phyloP scores from a whole-genome alignment of 1,284 basidiomycete genomes.

The Ceratobasidium sp. region DNA sequence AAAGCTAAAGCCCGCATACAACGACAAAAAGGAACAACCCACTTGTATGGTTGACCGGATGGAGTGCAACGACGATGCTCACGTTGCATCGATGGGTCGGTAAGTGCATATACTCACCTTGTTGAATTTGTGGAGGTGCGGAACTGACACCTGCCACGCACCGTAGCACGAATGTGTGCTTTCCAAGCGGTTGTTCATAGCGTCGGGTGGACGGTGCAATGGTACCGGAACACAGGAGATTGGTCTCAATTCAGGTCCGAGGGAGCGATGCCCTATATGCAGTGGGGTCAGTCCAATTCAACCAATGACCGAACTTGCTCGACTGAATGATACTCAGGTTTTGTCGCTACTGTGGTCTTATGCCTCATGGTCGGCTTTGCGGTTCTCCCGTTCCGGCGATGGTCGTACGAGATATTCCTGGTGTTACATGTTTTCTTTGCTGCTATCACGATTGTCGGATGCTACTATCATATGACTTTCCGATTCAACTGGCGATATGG shows the following conservation, averaged over 20 bases:
- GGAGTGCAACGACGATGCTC: slow-evolving; percentile 27
- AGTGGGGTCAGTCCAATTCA: slow-evolving; percentile 26
- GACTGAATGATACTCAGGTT: neutral
- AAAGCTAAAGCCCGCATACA: neutral
- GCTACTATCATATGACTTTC: slow-evolving; percentile 41
- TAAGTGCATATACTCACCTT: slow-evolving; percentile 4
- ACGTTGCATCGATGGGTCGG: slow-evolving; percentile 39
- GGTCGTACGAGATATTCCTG: slow-evolving; percentile 41
- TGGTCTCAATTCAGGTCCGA: slow-evolving; percentile 20
- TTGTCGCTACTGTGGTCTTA: slow-evolving; percentile 21
- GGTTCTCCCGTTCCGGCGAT: slow-evolving; percentile 21
- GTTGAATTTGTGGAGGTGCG: neutral
- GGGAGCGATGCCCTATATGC: slow-evolving; percentile 38
- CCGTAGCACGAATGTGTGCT: slow-evolving; percentile 17
- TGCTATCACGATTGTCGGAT: slow-evolving; percentile 20
- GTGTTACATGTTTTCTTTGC: slow-evolving; percentile 28
- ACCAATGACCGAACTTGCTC: neutral
- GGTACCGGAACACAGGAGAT: slow-evolving; percentile 33
- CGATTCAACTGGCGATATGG: slow-evolving; percentile 34
- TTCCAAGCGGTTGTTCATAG: slow-evolving; percentile 40
- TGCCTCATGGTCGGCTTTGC: slow-evolving; percentile 41
- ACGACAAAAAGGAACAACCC: slow-evolving; percentile 21
- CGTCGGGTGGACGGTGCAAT: slow-evolving; percentile 37
- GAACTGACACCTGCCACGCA: neutral
- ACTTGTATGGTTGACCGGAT: slow-evolving; percentile 24